Evolutionary conservation across 257 asterid species (phyloP).

Genomic region (Cynanchum wilfordii): DNA sequence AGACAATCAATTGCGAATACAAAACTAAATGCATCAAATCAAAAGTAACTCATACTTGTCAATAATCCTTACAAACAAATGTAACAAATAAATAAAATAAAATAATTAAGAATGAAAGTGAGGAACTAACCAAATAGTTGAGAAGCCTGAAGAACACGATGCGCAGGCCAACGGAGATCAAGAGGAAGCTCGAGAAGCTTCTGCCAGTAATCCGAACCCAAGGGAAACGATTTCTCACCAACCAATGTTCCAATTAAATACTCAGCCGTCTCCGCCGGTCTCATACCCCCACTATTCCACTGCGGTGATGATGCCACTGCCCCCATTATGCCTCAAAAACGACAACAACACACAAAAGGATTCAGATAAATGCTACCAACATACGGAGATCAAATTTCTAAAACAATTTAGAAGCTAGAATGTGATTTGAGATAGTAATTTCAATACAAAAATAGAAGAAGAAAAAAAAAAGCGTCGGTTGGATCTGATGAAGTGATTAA

Average conservation of each 20-base stretch:
- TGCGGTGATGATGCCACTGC: constrained; percentile 88
- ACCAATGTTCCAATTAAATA: constrained; percentile 62
- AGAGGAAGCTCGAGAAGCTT: constrained; percentile 87
- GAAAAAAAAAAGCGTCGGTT: background rate
- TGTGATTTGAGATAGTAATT: constrained; percentile 12
- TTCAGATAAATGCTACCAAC: background rate
- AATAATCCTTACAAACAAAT: background rate
- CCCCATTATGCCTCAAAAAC: constrained; percentile 52
- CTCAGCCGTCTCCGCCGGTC: constrained; percentile 80
- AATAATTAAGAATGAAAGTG: background rate
- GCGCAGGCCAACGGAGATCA: constrained; percentile 71
- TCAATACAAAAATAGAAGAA: background rate
- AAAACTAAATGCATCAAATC: background rate
- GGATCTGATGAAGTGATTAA: constrained; percentile 21
- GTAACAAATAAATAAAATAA: background rate
- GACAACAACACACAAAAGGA: background rate
- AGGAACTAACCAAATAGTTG: constrained; percentile 61
- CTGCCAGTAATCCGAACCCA: constrained; percentile 92
- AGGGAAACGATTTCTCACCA: constrained; percentile 76
- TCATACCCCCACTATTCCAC: constrained; percentile 41
- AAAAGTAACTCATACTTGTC: background rate
- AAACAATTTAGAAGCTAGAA: background rate
- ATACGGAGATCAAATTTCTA: background rate
- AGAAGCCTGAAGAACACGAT: constrained; percentile 78
- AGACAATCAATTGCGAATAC: background rate